Base-by-base conservation (phyloP, 805 yeast species). In the Hanseniaspora taiwanica region DNA sequence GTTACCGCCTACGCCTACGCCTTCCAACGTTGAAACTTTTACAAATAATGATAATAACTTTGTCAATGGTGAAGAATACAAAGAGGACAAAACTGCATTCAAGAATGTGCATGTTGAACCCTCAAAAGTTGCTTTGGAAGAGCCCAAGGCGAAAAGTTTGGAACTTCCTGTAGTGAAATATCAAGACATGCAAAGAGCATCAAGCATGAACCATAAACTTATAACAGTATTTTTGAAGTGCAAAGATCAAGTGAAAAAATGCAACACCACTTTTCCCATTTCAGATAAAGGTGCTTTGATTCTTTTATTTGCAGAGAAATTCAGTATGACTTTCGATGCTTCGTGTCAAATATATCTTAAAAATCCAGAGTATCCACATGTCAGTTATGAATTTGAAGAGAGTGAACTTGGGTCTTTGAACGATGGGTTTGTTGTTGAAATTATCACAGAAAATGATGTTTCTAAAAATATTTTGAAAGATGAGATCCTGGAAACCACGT, bases 351-450 rank as follows among this genome's bases (percentile, higher is more conserved):
- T 91, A 21, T 81, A 81, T 49, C 66, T 86, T 5, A 76, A 70
- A 44, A 93, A 83, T 44, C 68, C 71, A 0, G 55, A 60, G 2
- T 65, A 70, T 24, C 72, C 71, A 12, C 35, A 33, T 0, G 68
- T 86, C 1, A 68, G 79, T 1, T 91, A 82, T 53, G 96, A 89
- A 55, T 59, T 89, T 18, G 96, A 87, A 45, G 87, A 85, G 32
- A 65, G 64, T 14, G 58, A 68, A 20, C 53, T 84, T n/a, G 49
- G 48, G 0, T 87, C 81, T 32, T 64, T 89, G 1, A 55, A 58
- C 36, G 66, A 68, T 2, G 86, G 85, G 0, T 65, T 75, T 2
- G 59, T 85, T 2, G 54, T 89, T 7, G 77, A 77, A 43, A n/a
- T n/a, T n/a, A n/a, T n/a, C n/a, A n/a, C n/a, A n/a, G n/a, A n/a